Evolutionary conservation across 2,329 filamentous ascomycete genomes (phyloP), one percentile per base, ranked within the genome.

Genomic region (Diaporthe eres): DNA sequence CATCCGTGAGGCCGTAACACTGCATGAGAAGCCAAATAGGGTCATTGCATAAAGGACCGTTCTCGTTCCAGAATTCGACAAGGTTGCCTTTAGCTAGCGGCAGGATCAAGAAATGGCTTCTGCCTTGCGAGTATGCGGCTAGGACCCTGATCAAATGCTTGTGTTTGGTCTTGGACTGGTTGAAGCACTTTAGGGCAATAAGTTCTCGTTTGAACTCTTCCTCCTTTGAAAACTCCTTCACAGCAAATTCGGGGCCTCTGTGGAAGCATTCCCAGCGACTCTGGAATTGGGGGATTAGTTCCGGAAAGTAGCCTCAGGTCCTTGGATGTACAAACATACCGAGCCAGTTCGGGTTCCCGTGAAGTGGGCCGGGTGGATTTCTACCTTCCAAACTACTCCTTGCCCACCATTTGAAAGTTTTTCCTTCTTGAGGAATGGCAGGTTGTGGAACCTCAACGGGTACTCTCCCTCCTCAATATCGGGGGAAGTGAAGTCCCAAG

Each of bases 331-430:
- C 42, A 47, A 19, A 47, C 42, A 19, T 47, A 47, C 42, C 42
- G 42, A 47, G 4, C 42, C 42, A 47, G 42, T 47, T 4, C 42
- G 42, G 13, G 42, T 19, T 47, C 42, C 42, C 13, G 42, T 47
- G n/a, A 34, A 61, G 58, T 61, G 58, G 34, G 31, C 31, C 13
- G 28, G 31, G 34, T 61, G 58, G n/a, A 61, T 61, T 42, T 39
- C 10, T 17, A 61, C 58, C 58, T 61, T 61, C 58, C 58, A 61
- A 12, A 61, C 8, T n/a, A 42, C 0, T 31, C 58, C 58, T n/a
- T 61, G 58, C n/a, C 34, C 58, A 13, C 58, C 58, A 22, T 39
- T 39, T 6, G 58, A 61, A 4, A 61, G 28, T 12, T 39, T 61
- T 17, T 10, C 3, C 34, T 42, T 61, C 34, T 34, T 39, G 3